These are phyloP conservation scores for Raphanus hybrid DNA, from an alignment of 441 rosid species.

Conservation along the genomic window DNA sequence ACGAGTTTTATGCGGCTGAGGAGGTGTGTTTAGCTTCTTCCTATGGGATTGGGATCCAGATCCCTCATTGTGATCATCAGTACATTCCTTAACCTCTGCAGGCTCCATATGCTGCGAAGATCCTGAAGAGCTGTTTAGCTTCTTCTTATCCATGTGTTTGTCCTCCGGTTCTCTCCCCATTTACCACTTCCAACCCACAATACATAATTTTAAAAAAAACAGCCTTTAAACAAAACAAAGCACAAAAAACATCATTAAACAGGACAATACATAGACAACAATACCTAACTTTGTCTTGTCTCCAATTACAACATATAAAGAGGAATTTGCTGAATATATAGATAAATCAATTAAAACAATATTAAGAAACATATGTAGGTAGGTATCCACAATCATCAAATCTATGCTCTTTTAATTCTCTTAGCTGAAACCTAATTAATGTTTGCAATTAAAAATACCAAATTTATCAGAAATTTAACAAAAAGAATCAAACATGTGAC, in stretches of 20 bases:
- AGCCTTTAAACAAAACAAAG: not conserved
- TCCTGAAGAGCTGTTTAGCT: slow-evolving; percentile 44
- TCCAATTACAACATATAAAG: not conserved
- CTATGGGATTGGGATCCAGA: slow-evolving; percentile 29
- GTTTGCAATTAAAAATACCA: slow-evolving; percentile 21
- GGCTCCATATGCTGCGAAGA: slow-evolving; percentile 34
- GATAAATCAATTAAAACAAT: not conserved
- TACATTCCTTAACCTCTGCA: slow-evolving; percentile 46
- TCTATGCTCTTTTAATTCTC: slow-evolving; percentile 17
- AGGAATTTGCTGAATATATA: not conserved
- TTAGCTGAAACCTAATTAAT: slow-evolving; percentile 9
- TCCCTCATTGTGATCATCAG: slow-evolving; percentile 45
- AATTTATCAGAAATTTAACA: slow-evolving; percentile 15
- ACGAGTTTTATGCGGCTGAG: slow-evolving; percentile 22
- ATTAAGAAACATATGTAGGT: not conserved
- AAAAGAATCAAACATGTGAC: not conserved
- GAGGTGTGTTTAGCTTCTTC: slow-evolving; percentile 32
- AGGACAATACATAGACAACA: not conserved
- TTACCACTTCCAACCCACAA: slow-evolving; percentile 29
- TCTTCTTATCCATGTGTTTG: slow-evolving; percentile 65
- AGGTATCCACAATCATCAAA: slow-evolving; percentile 11
- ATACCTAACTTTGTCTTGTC: not conserved
- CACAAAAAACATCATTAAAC: not conserved
- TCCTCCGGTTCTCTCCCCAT: slow-evolving; percentile 77
- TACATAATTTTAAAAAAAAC: not conserved